A percentile compares a stretch with the other conserved stretches of the same genome.
Evolutionary conservation across 805 yeast species (phyloP).

Genomic region (Candida vaughaniae): DNA sequence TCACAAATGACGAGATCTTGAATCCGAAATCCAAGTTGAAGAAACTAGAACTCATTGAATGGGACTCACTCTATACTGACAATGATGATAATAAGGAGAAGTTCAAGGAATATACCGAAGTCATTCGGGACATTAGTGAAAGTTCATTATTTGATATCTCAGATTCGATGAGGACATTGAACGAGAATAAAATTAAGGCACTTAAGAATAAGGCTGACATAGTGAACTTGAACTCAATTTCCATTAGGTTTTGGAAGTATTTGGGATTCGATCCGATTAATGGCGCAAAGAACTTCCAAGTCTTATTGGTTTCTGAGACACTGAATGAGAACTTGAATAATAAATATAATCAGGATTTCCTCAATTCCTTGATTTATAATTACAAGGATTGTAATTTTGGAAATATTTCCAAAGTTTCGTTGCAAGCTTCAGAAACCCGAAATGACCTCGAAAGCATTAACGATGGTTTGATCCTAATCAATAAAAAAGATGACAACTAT

Average conservation of each 20-base stretch:
- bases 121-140: constrained; percentile 16
- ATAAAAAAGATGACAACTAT: constrained; percentile 19
- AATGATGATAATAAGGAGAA: constrained; percentile 16
- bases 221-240: constrained; percentile 45
- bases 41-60: constrained; percentile 26
- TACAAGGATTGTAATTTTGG: constrained; percentile 55
- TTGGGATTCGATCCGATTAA: constrained; percentile 55
- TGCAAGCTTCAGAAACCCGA: constrained; percentile 26
- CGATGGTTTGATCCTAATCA: constrained; percentile 26
- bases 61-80: constrained; percentile 32
- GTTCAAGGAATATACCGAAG: constrained; percentile 21
- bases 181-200: constrained; percentile 24
- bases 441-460: constrained; percentile 27
- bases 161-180: constrained; percentile 16
- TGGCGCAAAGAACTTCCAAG: constrained; percentile 50
- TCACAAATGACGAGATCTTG: constrained; percentile 30
- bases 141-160: constrained; percentile 9
- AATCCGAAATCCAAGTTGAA: constrained; percentile 23
- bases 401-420: constrained; percentile 28
- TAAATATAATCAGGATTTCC: constrained; percentile 34
- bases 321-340: constrained; percentile 18
- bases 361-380: constrained; percentile 39
- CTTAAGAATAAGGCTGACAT: constrained; percentile 36
- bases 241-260: constrained; percentile 54
- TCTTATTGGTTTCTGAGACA: constrained; percentile 45